phyloP scores from a whole-genome alignment of 352 stramenopile species.

The Globisporangium mamillatum region DNA sequence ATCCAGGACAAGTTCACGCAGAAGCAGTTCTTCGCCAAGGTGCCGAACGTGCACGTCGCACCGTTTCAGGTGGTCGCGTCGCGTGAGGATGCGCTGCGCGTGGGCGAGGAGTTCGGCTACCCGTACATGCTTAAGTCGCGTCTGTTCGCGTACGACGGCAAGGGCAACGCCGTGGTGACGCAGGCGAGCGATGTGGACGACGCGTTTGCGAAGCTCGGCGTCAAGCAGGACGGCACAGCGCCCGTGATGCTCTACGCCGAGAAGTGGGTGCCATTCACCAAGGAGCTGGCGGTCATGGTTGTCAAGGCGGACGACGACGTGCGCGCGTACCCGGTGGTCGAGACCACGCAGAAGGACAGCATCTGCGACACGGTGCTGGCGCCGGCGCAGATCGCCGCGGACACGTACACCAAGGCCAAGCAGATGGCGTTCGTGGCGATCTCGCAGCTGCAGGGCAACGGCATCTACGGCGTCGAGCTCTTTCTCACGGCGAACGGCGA shows the following conservation, averaged over 20 bases:
- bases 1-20: slow-evolving; percentile 98
- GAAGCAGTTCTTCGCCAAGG: slow-evolving; percentile 85
- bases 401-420: slow-evolving; percentile 41
- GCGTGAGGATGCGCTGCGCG: slow-evolving; percentile 32
- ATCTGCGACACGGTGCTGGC: slow-evolving; percentile 96
- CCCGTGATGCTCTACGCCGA: slow-evolving; percentile 88
- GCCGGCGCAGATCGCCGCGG: slow-evolving; percentile 69
- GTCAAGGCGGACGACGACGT: slow-evolving; percentile 80
- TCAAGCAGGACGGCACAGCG: slow-evolving; percentile 19
- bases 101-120: slow-evolving; percentile 82
- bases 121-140: slow-evolving; percentile 99
- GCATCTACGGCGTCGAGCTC: slow-evolving; percentile 97
- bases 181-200: slow-evolving; percentile 67
- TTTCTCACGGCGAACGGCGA: slow-evolving; percentile 89
- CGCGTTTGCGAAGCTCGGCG: slow-evolving; percentile 84
- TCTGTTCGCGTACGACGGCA: slow-evolving; percentile 95
- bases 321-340: slow-evolving; percentile 94
- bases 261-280: slow-evolving; percentile 96
- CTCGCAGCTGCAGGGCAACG: slow-evolving; percentile 74
- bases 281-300: slow-evolving; percentile 97
- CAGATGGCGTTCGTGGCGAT: slow-evolving; percentile 72
- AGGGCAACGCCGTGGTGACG: slow-evolving; percentile 94
- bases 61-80: slow-evolving; percentile 56
- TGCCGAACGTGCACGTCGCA: slow-evolving; percentile 49
- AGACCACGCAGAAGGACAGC: slow-evolving; percentile 96